Percentiles rank a stretch among this genome's conserved stretches.
phyloP scores from a whole-genome alignment of 495 filamentous ascomycete genomes.

The Penicillium bovifimosum region DNA sequence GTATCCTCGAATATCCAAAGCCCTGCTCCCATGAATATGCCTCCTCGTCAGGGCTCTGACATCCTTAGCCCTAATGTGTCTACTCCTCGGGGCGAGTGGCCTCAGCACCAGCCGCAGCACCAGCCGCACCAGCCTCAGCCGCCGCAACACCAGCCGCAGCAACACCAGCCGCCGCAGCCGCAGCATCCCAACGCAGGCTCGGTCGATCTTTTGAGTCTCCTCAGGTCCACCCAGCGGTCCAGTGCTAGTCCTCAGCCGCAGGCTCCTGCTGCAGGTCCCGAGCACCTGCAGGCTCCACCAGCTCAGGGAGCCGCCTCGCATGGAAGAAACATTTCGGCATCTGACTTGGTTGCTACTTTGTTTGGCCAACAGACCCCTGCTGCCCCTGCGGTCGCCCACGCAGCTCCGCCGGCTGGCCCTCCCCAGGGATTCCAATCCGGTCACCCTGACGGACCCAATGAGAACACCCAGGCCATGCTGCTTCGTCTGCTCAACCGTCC shows the following conservation, averaged over 20 bases:
- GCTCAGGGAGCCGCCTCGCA: conserved; percentile 39
- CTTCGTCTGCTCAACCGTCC: conserved; percentile 59
- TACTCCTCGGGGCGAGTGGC: conserved; percentile 36
- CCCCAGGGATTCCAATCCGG: conserved; percentile 11
- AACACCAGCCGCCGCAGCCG: conserved; percentile 6
- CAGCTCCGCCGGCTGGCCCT: conserved; percentile 11
- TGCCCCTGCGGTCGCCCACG: conserved; percentile 24
- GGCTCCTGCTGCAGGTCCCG: conserved; percentile 18
- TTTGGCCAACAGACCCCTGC: conserved; percentile 36
- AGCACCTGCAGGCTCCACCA: conserved; percentile 36
- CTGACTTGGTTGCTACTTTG: conserved; percentile 60
- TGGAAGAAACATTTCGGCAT: conserved; percentile 53
- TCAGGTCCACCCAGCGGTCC: conserved; percentile 68
- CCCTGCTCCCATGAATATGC: conserved; percentile 39
- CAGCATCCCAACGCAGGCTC: conserved; percentile 47
- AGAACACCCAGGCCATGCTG: conserved; percentile 61
- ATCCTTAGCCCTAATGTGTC: conserved; percentile 45
- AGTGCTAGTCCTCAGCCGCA: conserved; percentile 30
- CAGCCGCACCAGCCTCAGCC: too few relatives aligned
- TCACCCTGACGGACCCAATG: conserved; percentile 30
- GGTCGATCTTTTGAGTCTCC: conserved; percentile 72
- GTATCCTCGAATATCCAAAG: conserved; percentile 40
- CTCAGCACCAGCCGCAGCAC: conserved; percentile 19
- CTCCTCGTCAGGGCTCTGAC: conserved; percentile 45
- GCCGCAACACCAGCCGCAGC: conserved; percentile 18